Evolutionary conservation across 73 alveolate genomes (phyloP).

Genomic region (Paramecium tetraurelia): DNA sequence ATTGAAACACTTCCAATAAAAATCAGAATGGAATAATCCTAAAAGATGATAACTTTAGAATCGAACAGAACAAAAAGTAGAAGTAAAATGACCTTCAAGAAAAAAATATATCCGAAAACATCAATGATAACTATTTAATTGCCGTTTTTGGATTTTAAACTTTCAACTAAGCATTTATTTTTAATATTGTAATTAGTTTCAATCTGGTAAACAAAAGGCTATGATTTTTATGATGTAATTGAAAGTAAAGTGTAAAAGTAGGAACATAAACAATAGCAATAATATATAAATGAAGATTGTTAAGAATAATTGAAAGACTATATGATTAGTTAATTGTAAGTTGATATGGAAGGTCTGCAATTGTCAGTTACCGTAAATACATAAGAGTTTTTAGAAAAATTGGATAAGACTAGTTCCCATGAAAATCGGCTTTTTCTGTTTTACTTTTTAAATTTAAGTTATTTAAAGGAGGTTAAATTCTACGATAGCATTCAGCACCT

Average conservation of each 20-base stretch:
- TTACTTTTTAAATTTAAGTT: neutral
- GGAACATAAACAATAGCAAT: neutral
- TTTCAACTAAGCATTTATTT: slow-evolving; percentile 19
- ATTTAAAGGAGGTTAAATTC: neutral
- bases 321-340: neutral
- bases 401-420: neutral
- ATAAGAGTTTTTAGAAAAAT: neutral
- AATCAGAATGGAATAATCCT: slow-evolving; percentile 30
- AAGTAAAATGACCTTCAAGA: neutral
- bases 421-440: neutral
- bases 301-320: neutral
- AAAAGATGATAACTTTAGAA: neutral
- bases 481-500: neutral
- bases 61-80: neutral
- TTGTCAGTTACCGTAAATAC: slow-evolving; percentile 1
- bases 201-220: slow-evolving; percentile 30
- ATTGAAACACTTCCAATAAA: slow-evolving; percentile 39
- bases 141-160: slow-evolving; percentile 21
- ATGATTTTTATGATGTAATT: slow-evolving; percentile 48
- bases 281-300: neutral
- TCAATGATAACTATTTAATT: neutral
- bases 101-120: slow-evolving; percentile 32
- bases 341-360: neutral
- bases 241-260: neutral
- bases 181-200: neutral